Base-by-base conservation (phyloP, 495 filamentous ascomycete genomes). In the Extremus antarcticus region DNA sequence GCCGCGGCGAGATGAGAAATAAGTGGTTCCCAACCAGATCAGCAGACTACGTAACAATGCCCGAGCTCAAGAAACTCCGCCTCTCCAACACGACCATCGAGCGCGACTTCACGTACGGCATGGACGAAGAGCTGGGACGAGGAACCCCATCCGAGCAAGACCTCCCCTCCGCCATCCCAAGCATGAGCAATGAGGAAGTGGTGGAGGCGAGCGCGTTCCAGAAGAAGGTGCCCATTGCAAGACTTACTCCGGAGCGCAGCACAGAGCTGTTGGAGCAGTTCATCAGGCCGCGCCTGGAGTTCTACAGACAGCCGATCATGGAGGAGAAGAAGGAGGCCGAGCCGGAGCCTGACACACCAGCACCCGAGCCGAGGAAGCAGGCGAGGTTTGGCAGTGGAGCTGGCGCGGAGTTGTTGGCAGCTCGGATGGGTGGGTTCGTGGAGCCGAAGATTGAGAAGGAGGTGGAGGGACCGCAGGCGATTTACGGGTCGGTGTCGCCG, bases 401-500 rank as follows among this genome's bases (percentile, higher is more conserved):
- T 15, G 56, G 58, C 13, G 66, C 62, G 1, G 64, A 68, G 3
- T 24, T 61, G 29, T 19, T 61, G 38, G 58, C 58, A 11, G 54
- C 54, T 17, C 21, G 57, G 16, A 21, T 51, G 32, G 40, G 38
- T 1, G 8, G 13, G 38, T 4, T 35, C 13, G 29, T 35, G 29
- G 7, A 35, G 29, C 29, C 29, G 13, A 35, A 13, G 29, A n/a
- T 8, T 2, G 40, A 55, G 25, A 11, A 54, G 13, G 43, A 51
- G 39, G 19, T 45, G 41, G 35, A 20, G 23, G 39, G 29, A 2
- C 46, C 40, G 23, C 53, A 57, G n/a, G 43, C 68, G 20, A 81
- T 83, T 45, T 79, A 76, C 54, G 81, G 81, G 15, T 79, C 78
- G 2, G 78, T 84, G 23, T 71, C 76, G 15, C 72, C 73, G 3